Base-by-base conservation (phyloP, 2,329 filamentous ascomycete species). In the Pseudogymnoascus sp. region DNA sequence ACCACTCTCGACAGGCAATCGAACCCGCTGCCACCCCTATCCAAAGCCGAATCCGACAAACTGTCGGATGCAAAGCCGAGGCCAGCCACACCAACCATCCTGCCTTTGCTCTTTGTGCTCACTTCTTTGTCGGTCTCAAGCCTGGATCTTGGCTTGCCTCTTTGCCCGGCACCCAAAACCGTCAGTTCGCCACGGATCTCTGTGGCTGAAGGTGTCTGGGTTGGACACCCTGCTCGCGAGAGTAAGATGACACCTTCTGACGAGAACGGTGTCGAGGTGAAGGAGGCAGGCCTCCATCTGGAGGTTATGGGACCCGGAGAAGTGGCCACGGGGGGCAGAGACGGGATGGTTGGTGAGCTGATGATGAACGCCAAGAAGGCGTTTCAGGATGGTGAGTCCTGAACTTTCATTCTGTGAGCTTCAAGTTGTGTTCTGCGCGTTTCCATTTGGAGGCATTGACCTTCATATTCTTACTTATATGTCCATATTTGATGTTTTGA, bases 181-280 rank as follows among this genome's bases (percentile, higher is more conserved):
- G 23, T 53, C 43, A 31, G 43, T 16, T 53, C 14, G 43, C 43
- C 43, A 28, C 14, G 12, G 25, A n/a, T 53, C 12, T 16, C 43
- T 53, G 43, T 53, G 43, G 43, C 23, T n/a, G 23, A 53, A 53
- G 43, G 43, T 53, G 43, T 53, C 23, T 28, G 43, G 43, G 43
- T 28, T 53, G 23, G 23, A 16, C 43, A 14, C 43, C 28, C 43
- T 16, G 43, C 43, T 53, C 43, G 23, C 43, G 14, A 53, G 43
- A 53, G 43, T 23, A 53, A 31, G 43, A 53, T 53, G 43, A 28
- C 23, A 53, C 43, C 43, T 53, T 53, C 43, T 53, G 43, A 53
- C 23, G 43, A 53, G 43, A 7, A 53, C 14, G 43, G 43, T 53
- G 43, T 28, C 14, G 43, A 53, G 14, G 23, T 16, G 43, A 16